These are phyloP conservation scores for Geoglossum glabrum DNA, from an alignment of 495 filamentous ascomycete species.

Conservation along the genomic window DNA sequence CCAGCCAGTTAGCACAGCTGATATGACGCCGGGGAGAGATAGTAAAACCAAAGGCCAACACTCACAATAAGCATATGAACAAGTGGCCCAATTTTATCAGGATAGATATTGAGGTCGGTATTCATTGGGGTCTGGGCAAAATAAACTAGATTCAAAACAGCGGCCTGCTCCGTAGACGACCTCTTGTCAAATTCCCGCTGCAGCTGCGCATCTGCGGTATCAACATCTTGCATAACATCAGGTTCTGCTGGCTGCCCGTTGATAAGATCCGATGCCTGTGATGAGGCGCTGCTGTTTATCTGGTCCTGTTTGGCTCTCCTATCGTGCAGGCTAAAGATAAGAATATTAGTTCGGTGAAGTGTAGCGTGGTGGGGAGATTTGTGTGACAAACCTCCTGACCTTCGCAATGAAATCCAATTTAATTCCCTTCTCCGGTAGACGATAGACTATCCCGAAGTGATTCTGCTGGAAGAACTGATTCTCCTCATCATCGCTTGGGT, in stretches of 20 bases:
- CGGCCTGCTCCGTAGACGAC: conserved; percentile 27
- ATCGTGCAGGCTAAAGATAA: not conserved
- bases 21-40: not conserved
- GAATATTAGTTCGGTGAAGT: not conserved
- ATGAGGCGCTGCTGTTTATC: not conserved
- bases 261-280: not conserved
- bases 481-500: conserved; percentile 34
- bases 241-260: not conserved
- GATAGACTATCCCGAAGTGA: conserved; percentile 38
- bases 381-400: conserved; percentile 17
- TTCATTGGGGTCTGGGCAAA: conserved; percentile 16
- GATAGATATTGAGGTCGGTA: not conserved
- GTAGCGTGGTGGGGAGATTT: not conserved
- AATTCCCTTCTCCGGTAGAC: conserved; percentile 51
- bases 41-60: not conserved
- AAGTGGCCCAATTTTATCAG: not conserved
- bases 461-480: conserved; percentile 31
- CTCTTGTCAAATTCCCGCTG: conserved; percentile 10
- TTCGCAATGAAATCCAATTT: conserved; percentile 56
- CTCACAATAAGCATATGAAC: conserved; percentile 2
- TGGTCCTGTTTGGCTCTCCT: not conserved
- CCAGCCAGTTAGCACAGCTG: not conserved
- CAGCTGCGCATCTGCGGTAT: not conserved
- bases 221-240: not conserved
- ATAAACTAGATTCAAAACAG: conserved; percentile 34